phyloP scores from a whole-genome alignment of 2,329 filamentous ascomycete species.

The Pestalotiopsis sp. region DNA sequence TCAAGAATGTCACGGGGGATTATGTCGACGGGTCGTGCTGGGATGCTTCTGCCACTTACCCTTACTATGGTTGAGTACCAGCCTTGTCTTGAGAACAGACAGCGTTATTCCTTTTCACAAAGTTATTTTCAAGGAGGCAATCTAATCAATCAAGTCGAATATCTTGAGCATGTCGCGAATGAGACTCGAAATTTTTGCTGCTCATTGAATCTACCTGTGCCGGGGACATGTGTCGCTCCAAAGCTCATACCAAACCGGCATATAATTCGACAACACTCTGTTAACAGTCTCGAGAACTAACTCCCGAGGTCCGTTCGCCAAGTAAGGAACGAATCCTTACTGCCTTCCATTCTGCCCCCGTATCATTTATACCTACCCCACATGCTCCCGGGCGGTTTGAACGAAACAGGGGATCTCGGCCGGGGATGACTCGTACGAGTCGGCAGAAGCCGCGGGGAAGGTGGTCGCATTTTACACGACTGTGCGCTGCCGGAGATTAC shows the following conservation, averaged over 20 bases:
- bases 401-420: neutral
- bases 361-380: neutral
- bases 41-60: neutral
- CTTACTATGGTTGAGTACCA: neutral
- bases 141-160: too few relatives aligned
- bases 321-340: neutral
- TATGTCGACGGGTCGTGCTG: constrained; percentile 6
- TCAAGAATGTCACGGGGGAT: neutral
- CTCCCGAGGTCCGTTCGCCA: too few relatives aligned
- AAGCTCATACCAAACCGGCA: too few relatives aligned
- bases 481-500: neutral
- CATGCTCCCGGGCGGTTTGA: neutral
- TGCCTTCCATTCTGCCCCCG: neutral
- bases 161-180: too few relatives aligned
- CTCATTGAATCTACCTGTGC: too few relatives aligned
- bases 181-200: too few relatives aligned
- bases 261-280: too few relatives aligned
- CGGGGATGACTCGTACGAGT: neutral
- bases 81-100: too few relatives aligned
- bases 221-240: too few relatives aligned
- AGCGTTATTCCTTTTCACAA: too few relatives aligned
- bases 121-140: too few relatives aligned
- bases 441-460: neutral
- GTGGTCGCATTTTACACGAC: neutral
- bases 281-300: too few relatives aligned